Base-by-base conservation (phyloP, 805 yeast genomes). In the Myxozyma neotropica region DNA sequence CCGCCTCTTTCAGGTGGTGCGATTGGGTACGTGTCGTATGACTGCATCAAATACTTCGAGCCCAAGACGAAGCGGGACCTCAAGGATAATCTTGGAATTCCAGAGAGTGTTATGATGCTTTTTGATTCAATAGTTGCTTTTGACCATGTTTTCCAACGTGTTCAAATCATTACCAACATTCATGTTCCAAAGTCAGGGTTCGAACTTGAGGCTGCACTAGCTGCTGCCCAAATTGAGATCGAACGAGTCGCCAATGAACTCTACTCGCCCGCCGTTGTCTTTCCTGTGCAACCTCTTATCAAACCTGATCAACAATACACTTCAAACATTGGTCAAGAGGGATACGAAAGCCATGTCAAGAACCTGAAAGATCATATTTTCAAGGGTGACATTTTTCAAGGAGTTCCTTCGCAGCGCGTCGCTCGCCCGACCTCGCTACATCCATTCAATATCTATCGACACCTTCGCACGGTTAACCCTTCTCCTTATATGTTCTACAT, bases 351-450 rank as follows among this genome's bases (percentile, higher is more conserved):
- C 31, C 96, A 89, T 73, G 99, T 94, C 40, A 73, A 77, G 12
- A 79, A 74, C 13, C 80, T 94, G 70, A 91, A 91, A 71, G 75
- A 82, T 43, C 97, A 93, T 70, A 94, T 94, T 68, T 75, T 85
- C 68, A 83, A 84, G 67, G 99, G 99, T 59, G 98, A 94, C 71
- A 89, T 94, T 58, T 88, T 94, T 76, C 99, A 94, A 75, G 97
- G 96, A 0, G 99, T 94, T 24, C 99, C 99, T 4, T 92, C 97
- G 1, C 99, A 94, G 78, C 82, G 99, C 71, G 91, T 94, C 27
- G 89, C 96, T 4, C 85, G 97, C 74, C 97, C 96, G 38, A 94
- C 99, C 0, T 84, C 91, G 2, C 78, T 94, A 68, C 98, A 94
- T 73, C 98, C 99, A 1, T 94, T 94, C 81, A 94, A 94, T 75